Conservation (phyloP, 257 asterid species). For the Fraxinus americana region DNA sequence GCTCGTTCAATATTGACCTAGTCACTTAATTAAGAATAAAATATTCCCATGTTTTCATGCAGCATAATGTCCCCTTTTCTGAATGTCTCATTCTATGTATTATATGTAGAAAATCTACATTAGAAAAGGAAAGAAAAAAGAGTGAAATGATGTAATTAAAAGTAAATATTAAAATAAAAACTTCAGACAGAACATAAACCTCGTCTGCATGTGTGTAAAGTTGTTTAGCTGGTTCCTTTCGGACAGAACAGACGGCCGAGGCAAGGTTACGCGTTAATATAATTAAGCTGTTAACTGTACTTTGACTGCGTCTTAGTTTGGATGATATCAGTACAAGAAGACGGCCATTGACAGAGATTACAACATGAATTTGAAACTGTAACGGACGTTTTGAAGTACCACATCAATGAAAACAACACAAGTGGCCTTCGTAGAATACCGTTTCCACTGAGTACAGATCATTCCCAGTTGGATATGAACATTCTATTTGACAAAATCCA, state of each 20-base stretch:
- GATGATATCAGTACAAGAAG: constrained; percentile 24
- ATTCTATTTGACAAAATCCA: not conserved
- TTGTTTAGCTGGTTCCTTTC: not conserved
- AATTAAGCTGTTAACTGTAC: not conserved
- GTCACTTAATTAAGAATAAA: not conserved
- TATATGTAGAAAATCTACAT: not conserved
- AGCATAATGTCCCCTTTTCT: not conserved
- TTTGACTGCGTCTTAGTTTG: constrained; percentile 26
- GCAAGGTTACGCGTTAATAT: constrained; percentile 26
- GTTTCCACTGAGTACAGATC: not conserved
- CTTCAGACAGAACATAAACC: not conserved
- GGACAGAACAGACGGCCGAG: constrained; percentile 25
- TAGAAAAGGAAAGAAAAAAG: not conserved
- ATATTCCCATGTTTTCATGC: not conserved
- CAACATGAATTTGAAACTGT: not conserved
- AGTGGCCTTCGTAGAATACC: constrained; percentile 9
- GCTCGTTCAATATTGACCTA: not conserved
- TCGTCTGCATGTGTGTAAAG: not conserved
- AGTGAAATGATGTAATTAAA: not conserved
- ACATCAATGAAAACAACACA: constrained; percentile 27
- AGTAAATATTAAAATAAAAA: not conserved
- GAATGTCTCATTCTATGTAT: not conserved
- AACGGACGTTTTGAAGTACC: not conserved
- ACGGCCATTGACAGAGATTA: constrained; percentile 4
- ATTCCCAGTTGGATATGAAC: not conserved